Evolutionary conservation across 805 yeast species (phyloP).

Genomic region (Blastobotrys muscicola): DNA sequence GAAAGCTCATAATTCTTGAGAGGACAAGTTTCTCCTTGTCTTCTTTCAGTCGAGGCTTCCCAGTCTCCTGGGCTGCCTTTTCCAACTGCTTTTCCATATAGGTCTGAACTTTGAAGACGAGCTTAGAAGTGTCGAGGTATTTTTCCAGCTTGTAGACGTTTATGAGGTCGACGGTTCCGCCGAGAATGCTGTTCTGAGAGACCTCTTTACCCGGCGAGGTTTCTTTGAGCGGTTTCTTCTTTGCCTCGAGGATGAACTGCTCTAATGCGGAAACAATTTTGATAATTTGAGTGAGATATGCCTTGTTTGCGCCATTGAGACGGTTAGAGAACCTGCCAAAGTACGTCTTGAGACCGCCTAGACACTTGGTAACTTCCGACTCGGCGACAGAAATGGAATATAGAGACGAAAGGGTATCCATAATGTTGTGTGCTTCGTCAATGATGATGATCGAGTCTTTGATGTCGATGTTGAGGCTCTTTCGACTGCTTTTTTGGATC

Average conservation of each 20-base stretch:
- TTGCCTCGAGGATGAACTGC: constrained; percentile 34
- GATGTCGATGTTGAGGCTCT: constrained; percentile 47
- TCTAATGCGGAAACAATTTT: constrained; percentile 46
- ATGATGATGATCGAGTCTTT: constrained; percentile 62
- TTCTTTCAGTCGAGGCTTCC: constrained; percentile 16
- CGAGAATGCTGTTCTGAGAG: constrained; percentile 42
- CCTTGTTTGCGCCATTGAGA: constrained; percentile 62
- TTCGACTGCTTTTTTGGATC: constrained; percentile 51
- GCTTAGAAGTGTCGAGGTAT: constrained; percentile 58
- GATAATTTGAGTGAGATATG: constrained; percentile 53
- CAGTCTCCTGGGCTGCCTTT: constrained; percentile 7
- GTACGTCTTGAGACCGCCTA: constrained; percentile 45
- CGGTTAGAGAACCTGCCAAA: constrained; percentile 49
- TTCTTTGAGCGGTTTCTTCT: constrained; percentile 21
- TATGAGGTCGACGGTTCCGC: constrained; percentile 53
- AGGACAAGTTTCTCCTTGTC: constrained; percentile 36
- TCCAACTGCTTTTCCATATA: constrained; percentile 37
- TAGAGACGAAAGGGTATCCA: constrained; percentile 65
- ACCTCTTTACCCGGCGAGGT: constrained; percentile 47
- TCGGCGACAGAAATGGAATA: constrained; percentile 52
- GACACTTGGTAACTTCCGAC: constrained; percentile 38
- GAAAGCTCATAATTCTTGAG: constrained; percentile 55
- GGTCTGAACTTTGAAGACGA: constrained; percentile 74
- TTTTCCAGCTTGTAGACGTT: constrained; percentile 59
- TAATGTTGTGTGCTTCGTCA: constrained; percentile 87